Evolutionary conservation across 768 basidiomycete genomes (phyloP).

Genomic region (Chiua virens): DNA sequence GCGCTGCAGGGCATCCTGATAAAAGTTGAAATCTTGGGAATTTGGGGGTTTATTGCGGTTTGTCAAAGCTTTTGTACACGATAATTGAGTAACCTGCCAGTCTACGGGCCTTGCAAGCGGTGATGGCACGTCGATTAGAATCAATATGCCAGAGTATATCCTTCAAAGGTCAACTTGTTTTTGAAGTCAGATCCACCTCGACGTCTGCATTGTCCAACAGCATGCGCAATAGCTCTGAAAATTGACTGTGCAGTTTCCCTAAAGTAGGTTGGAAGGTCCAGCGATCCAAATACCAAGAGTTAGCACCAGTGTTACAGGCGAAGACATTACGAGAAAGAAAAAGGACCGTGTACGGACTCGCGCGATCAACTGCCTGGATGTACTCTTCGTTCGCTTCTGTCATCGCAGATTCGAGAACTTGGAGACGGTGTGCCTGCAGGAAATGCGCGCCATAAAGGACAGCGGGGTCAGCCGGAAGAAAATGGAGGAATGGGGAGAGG

Average conservation of each 20-base stretch:
- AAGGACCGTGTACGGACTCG: slow-evolving; percentile 54
- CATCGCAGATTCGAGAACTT: slow-evolving; percentile 70
- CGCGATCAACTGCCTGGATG: slow-evolving; percentile 63
- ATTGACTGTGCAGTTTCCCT: slow-evolving; percentile 63
- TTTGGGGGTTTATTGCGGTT: too few species aligned
- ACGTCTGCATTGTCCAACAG: slow-evolving; percentile 58
- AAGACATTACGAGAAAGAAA: background rate
- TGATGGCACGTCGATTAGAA: too few species aligned
- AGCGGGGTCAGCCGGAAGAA: background rate
- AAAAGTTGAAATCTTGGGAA: too few species aligned
- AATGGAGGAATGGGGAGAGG: background rate
- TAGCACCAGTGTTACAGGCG: background rate
- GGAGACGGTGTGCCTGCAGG: slow-evolving; percentile 61
- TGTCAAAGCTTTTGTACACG: too few species aligned
- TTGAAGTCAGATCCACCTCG: slow-evolving; percentile 21
- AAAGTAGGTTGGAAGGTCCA: background rate
- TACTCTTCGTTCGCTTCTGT: slow-evolving; percentile 75
- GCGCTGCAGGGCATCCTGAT: too few species aligned
- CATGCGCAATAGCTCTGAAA: slow-evolving; percentile 54
- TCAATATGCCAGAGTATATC: too few species aligned
- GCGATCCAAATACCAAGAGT: too few species aligned
- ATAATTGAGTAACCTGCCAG: too few species aligned
- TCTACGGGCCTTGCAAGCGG: too few species aligned
- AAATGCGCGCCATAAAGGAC: background rate
- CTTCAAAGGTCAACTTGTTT: background rate